Evolutionary conservation across 495 filamentous ascomycete species (phyloP), one percentile per base, ranked within the genome.

Genomic region (Geoglossum glabrum): DNA sequence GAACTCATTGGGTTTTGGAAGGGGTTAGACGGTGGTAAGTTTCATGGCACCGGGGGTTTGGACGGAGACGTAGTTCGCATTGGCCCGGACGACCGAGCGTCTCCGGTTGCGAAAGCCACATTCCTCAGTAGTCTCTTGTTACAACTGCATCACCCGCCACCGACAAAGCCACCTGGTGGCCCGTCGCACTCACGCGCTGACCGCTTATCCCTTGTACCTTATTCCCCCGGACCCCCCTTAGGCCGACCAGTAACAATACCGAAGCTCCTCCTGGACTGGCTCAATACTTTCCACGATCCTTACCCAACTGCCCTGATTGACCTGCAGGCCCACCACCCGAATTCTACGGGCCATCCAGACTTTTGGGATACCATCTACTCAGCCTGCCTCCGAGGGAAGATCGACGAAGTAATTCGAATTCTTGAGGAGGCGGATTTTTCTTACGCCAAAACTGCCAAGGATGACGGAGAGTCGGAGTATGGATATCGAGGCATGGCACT

Each of bases 331-430:
- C 67, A 81, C 57, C 71, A 76, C 49, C 85, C 84, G 1, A 84
- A 82, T 59, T 84, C 86, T 36, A 81, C 86, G 1, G 78, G 79
- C 49, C 84, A 88, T 61, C 68, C 70, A 6, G 72, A 79, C 28
- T 96, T 85, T 66, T 96, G 90, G 90, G 84, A 87, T 63, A 75
- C 80, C 10, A 69, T 94, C 19, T 82, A 80, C 60, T 72, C 74
- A 31, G 67, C 77, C 33, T 73, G 87, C 54, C 69, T 90, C 4
- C 83, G 88, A 17, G 88, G 89, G 25, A 77, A 79, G 33, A 76
- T 95, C 38, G 55, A 64, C 4, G 79, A 79, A 11, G 80, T 82
- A 0, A 72, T 81, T 1, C 68, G 72, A 38, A 65, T 90, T 33
- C 70, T 96, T 38, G 79, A 74, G 55, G 74, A 76, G 9, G 85